A percentile compares a stretch with the other conserved stretches of the same genome.
phyloP scores from a whole-genome alignment of 148 eudicot genomes.

The Polygonum aviculare region DNA sequence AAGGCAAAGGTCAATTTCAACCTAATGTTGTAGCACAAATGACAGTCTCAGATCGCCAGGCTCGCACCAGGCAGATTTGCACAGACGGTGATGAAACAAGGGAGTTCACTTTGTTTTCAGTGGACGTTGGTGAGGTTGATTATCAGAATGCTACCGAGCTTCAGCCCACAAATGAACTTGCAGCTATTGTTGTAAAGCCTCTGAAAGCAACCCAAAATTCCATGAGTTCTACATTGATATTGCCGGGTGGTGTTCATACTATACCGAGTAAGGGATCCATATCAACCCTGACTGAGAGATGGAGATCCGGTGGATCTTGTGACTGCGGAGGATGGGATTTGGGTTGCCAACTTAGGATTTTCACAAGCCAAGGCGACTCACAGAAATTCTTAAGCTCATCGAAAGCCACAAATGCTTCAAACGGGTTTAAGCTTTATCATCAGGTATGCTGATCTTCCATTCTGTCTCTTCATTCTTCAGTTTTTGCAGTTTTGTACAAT shows the following conservation, averaged over 20 bases:
- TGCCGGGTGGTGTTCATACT: constrained; percentile 81
- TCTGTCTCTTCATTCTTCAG: neutral
- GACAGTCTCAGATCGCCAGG: constrained; percentile 46
- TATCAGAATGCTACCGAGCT: constrained; percentile 34
- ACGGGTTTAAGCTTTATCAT: constrained; percentile 43
- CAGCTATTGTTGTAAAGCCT: constrained; percentile 60
- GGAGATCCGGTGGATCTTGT: constrained; percentile 78
- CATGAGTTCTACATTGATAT: constrained; percentile 47
- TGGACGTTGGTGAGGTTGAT: constrained; percentile 33
- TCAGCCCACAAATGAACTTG: constrained; percentile 61
- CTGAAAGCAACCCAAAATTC: neutral
- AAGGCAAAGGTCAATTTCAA: constrained; percentile 35
- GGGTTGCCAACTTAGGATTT: constrained; percentile 63
- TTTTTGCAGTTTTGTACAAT: too few species aligned
- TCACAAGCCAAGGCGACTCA: constrained; percentile 25
- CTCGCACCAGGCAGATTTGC: constrained; percentile 11
- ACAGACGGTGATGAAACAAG: constrained; percentile 21
- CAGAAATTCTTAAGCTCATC: neutral
- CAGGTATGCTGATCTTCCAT: constrained; percentile 34
- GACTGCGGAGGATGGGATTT: constrained; percentile 99
- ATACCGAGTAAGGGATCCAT: constrained; percentile 65
- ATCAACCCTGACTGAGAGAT: constrained; percentile 64
- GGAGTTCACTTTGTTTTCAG: constrained; percentile 59
- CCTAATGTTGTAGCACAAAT: constrained; percentile 71
- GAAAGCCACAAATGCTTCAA: neutral